phyloP scores from a whole-genome alignment of 257 asterid genomes.

The Solanum tacnaense region DNA sequence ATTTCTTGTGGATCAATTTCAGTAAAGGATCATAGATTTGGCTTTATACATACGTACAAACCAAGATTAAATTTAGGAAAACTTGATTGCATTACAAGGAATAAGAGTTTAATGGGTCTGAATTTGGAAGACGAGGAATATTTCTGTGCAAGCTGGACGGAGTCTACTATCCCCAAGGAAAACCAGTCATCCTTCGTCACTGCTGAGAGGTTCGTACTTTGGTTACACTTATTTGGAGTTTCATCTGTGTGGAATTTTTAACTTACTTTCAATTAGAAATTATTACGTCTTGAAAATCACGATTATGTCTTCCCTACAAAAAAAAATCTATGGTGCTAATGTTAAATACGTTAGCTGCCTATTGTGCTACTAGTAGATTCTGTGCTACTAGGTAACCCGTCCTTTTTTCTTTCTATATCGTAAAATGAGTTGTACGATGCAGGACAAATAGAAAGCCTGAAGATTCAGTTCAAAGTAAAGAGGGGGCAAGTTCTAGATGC shows the following conservation, averaged over 20 bases:
- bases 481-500: constrained; percentile 27
- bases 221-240: background rate
- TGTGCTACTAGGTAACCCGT: too few species aligned
- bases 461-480: constrained; percentile 41
- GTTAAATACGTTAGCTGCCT: background rate
- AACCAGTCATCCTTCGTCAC: constrained; percentile 65
- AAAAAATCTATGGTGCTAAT: background rate
- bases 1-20: constrained; percentile 87
- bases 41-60: constrained; percentile 65
- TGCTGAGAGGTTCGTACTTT: constrained; percentile 52
- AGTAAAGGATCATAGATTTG: constrained; percentile 77
- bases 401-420: background rate
- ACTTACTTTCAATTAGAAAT: background rate
- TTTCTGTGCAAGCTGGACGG: constrained; percentile 81
- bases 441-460: constrained; percentile 40
- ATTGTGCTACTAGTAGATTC: background rate
- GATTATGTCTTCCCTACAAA: background rate
- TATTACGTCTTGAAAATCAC: background rate
- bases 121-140: constrained; percentile 72
- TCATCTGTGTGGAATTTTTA: background rate
- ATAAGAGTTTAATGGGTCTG: constrained; percentile 54
- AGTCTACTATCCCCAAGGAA: constrained; percentile 40
- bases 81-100: constrained; percentile 56
- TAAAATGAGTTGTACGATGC: constrained; percentile 6
- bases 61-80: constrained; percentile 75